Evolutionary conservation across 2,329 filamentous ascomycete genomes (phyloP), one percentile per base, ranked within the genome.

Genomic region (Trichoderma sp.): DNA sequence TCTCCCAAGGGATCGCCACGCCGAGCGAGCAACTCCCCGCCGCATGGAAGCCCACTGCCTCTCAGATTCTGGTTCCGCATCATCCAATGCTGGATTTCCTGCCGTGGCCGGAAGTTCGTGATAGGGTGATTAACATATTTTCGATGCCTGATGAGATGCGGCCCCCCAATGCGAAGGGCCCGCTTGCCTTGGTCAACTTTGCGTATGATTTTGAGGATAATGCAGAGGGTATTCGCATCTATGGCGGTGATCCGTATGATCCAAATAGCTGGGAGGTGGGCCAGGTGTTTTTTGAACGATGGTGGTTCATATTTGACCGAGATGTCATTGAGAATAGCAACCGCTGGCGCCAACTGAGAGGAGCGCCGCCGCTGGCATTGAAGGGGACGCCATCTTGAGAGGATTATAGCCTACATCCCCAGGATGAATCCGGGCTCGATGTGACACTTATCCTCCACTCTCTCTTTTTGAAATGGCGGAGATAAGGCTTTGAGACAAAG

Each of bases 231-330:
- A 75, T 86, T 66, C 77, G 84, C 14, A 82, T 90, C 73, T 86
- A 83, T 77, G 84, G 85, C 5, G 76, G 79, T 0, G 85, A 88
- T 73, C 84, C 86, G 24, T 86, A 84, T 73, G 82, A 86, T 63
- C 79, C 82, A 6, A 76, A 77, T 28, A 82, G 81, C 34, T 90
- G 88, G 87, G 88, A 90, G 77, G 82, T 90, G 14, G 87, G 88
- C 1, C 86, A 89, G 77, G 76, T 83, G n/a, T 78, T 89, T 26
- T 89, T 89, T 77, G 83, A 86, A 77, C 82, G 84, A 53, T 90
- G 88, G 88, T 90, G 87, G 87, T 57, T 88, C 79, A 78, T 88
- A 43, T 86, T 90, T 76, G 88, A 90, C 75, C 77, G 82, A 9
- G 80, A 81, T 12, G 83, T 89, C 18, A 78, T 90, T n/a, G 83